These are phyloP conservation scores for Schrenkiella parvula DNA, from an alignment of 345 rosid genomes.

Conservation along the genomic window DNA sequence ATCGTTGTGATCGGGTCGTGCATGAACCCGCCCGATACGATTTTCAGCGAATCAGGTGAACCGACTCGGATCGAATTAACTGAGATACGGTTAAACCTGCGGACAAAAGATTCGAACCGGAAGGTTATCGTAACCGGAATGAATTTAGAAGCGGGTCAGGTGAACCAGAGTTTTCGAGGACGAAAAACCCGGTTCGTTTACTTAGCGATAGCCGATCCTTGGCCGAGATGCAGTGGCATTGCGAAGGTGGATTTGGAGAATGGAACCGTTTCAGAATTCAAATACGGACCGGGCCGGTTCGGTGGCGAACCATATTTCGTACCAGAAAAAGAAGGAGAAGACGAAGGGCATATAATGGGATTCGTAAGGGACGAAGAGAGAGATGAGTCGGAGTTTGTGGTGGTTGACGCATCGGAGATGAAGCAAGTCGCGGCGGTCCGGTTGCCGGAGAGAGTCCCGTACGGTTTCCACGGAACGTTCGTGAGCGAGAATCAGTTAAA, in stretches of 20 bases:
- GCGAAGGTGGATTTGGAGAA: constrained; percentile 58
- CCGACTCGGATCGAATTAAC: constrained; percentile 39
- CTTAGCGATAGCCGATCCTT: constrained; percentile 72
- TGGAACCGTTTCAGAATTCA: constrained; percentile 34
- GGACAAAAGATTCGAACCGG: constrained; percentile 41
- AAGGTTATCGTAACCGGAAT: constrained; percentile 37
- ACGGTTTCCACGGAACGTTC: constrained; percentile 77
- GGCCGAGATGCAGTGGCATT: constrained; percentile 67
- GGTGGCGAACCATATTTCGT: constrained; percentile 71
- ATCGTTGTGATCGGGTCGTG: constrained; percentile 62
- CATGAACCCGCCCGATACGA: constrained; percentile 67
- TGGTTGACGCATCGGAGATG: constrained; percentile 47
- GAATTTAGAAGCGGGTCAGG: constrained; percentile 65
- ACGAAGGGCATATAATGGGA: constrained; percentile 53
- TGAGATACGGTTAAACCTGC: constrained; percentile 54
- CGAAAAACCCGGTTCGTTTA: constrained; percentile 51
- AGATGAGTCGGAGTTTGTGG: constrained; percentile 52
- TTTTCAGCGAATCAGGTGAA: constrained; percentile 46
- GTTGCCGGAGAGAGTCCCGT: constrained; percentile 65
- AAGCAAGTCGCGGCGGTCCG: constrained; percentile 46
- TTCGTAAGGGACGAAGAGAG: constrained; percentile 56
- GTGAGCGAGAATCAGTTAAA: constrained; percentile 41
- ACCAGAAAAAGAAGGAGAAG: constrained; percentile 32
- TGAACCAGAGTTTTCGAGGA: constrained; percentile 43
- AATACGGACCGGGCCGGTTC: constrained; percentile 47